phyloP scores from a whole-genome alignment of 345 rosid species.

The Gossypium bickii region DNA sequence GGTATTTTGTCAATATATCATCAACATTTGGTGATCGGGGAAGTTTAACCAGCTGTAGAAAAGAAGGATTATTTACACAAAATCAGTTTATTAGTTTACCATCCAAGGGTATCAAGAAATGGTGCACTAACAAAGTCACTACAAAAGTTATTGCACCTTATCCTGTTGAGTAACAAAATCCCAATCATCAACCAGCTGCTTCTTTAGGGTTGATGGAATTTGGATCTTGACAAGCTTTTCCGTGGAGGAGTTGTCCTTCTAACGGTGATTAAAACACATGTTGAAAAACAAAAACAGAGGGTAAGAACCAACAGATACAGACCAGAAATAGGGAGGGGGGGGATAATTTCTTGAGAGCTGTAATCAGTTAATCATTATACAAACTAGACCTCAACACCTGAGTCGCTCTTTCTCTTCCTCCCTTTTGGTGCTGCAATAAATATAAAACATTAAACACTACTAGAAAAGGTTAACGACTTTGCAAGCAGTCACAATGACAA shows the following conservation, averaged over 20 bases:
- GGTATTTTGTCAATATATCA: conserved; percentile 77
- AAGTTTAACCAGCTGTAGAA: conserved; percentile 81
- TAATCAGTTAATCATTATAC: conserved; percentile 13
- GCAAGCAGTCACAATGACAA: neutral
- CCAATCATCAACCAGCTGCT: conserved; percentile 89
- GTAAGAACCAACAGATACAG: conserved; percentile 10
- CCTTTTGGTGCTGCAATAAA: conserved; percentile 63
- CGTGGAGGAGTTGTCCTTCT: conserved; percentile 47
- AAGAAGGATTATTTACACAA: conserved; percentile 9
- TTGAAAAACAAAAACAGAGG: conserved; percentile 3
- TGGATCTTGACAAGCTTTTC: conserved; percentile 81
- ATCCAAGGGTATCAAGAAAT: conserved; percentile 9
- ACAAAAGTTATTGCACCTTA: conserved; percentile 44
- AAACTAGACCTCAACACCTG: conserved; percentile 71
- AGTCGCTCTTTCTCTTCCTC: conserved; percentile 83
- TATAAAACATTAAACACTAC: conserved; percentile 7
- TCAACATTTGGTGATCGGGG: conserved; percentile 88
- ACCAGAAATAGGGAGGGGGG: neutral
- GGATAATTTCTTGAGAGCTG: conserved; percentile 1
- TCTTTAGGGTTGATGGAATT: conserved; percentile 71
- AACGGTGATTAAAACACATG: conserved; percentile 16
- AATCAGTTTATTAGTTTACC: conserved; percentile 14
- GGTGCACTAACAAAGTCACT: neutral
- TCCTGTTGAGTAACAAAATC: conserved; percentile 73
- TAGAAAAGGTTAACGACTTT: neutral